Base-by-base conservation (phyloP, 352 stramenopile species). In the Pythium rhizo-oryzae region DNA sequence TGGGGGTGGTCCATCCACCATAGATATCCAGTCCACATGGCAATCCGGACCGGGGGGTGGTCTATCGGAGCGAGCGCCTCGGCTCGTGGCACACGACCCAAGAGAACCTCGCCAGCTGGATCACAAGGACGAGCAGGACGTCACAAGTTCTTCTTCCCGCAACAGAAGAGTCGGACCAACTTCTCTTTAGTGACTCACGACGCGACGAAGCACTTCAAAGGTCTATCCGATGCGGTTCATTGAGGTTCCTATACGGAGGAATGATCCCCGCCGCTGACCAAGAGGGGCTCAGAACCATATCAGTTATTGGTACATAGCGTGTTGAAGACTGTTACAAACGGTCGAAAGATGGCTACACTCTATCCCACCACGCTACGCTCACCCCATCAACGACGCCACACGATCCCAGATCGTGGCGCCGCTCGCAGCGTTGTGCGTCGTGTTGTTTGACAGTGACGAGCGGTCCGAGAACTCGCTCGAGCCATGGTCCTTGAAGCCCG, bases 381-480 rank as follows among this genome's bases (percentile, higher is more conserved):
- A 65, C 19, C 58, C 67, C 24, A 74, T 74, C 18, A 74, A 47
- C 21, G 60, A 69, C n/a, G 60, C 68, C 1, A 75, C 62, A 25
- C 68, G 68, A 37, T 67, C 68, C 68, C 68, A 75, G 43, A 75
- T 62, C 39, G 55, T 70, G 64, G 28, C 56, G 23, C 52, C 52
- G 47, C 44, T 52, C 30, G 23, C 54, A 18, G 53, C n/a, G n/a
- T 60, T 64, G 39, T 53, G 43, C 8, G 37, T 52, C 47, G 64
- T 63, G 58, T 70, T 70, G 43, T 65, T 67, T 19, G 67, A 69
- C 9, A 59, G 11, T 44, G 68, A 75, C 43, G 68, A 75, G 37
- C 62, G 62, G 52, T 75, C 68, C 21, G 68, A 75, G n/a, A 75
- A 75, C 68, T 75, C 68, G 37, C 68, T 75, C 1, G 62, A 75